Conservation (phyloP, 139 green algal genomes). For the Choricystis sp. region DNA sequence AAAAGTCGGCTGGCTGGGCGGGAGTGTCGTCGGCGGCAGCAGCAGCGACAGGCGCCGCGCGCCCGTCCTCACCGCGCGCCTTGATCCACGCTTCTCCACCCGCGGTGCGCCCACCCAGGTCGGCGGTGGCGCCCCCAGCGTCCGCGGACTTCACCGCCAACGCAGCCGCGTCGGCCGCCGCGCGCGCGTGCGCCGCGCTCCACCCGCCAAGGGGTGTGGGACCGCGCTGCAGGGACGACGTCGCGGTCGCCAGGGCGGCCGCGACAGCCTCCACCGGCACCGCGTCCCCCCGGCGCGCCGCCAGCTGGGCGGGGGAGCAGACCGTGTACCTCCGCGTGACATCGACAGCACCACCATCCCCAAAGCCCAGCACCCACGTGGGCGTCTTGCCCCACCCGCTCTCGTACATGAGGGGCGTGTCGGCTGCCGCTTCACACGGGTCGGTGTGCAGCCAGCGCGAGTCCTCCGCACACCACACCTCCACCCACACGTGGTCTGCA, state of each 20-base stretch:
- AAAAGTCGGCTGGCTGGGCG: background rate
- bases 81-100: background rate
- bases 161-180: background rate
- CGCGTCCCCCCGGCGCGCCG: conserved; percentile 8
- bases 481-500: conserved; percentile 61
- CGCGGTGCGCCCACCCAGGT: no score
- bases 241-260: conserved; percentile 1
- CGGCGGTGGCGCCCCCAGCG: no score
- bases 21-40: no score
- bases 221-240: no score
- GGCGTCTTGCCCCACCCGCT: conserved; percentile 67
- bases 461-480: conserved; percentile 12
- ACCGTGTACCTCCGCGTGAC: conserved; percentile 48
- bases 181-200: no score
- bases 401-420: conserved; percentile 33
- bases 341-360: conserved; percentile 29
- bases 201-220: background rate
- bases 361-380: conserved; percentile 47
- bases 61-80: no score
- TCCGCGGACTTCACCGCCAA: background rate
- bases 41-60: no score
- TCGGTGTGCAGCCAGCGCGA: conserved; percentile 50
- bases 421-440: conserved; percentile 43
- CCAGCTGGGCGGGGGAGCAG: conserved; percentile 3
- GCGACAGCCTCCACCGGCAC: background rate